A percentile compares a stretch with the other conserved stretches of the same genome.
phyloP scores from a whole-genome alignment of 140 eudicot genomes.

The Ambrosia hybrid region DNA sequence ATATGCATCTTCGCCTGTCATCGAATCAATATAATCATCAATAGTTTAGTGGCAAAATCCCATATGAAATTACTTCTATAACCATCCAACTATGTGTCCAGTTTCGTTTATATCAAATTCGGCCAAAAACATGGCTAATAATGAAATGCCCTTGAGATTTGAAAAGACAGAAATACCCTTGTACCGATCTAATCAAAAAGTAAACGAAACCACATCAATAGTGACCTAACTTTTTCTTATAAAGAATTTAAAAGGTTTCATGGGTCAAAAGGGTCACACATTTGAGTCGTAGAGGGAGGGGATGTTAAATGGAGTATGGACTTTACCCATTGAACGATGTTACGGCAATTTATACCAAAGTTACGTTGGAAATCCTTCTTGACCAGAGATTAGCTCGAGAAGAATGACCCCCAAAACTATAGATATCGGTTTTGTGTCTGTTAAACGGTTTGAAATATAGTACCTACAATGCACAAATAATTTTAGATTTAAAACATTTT shows the following conservation, averaged over 20 bases:
- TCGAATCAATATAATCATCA: conserved; percentile 4
- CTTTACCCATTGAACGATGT: conserved; percentile 97
- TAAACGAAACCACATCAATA: background rate
- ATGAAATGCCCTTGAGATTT: background rate
- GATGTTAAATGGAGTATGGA: conserved; percentile 3
- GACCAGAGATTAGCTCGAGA: conserved; percentile 90
- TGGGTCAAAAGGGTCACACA: background rate
- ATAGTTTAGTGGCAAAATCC: background rate
- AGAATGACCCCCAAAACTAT: conserved; percentile 94
- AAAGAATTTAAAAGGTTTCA: no score
- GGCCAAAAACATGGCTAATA: background rate
- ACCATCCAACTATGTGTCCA: no score
- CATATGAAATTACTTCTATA: no score
- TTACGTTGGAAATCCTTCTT: conserved; percentile 82
- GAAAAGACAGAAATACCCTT: background rate
- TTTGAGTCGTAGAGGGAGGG: background rate
- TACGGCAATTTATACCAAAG: conserved; percentile 84
- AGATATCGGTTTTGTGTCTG: conserved; percentile 91
- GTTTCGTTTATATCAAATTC: background rate
- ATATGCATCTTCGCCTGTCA: conserved; percentile 77
- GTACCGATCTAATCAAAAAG: background rate
- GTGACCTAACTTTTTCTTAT: no score
- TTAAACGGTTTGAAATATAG: conserved; percentile 88
- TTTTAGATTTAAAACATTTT: no score
- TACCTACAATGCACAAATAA: conserved; percentile 50